A percentile compares a stretch with the other conserved stretches of the same genome.
These are phyloP conservation scores for Cladosporium velox DNA, from an alignment of 2,329 filamentous ascomycete genomes.

Conservation along the genomic window DNA sequence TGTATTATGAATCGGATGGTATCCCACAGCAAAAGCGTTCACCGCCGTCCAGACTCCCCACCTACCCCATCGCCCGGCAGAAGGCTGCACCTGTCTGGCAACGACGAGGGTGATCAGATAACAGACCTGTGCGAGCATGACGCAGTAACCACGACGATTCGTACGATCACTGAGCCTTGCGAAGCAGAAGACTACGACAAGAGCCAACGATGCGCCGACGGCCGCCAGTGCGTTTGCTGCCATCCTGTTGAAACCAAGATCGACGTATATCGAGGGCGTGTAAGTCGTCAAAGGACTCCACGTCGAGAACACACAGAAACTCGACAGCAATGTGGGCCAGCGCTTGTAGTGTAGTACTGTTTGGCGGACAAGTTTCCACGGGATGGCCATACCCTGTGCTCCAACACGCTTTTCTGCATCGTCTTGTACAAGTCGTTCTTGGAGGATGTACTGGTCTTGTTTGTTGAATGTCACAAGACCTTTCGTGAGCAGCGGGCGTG, in stretches of 20 bases:
- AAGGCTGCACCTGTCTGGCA: slow-evolving; percentile 44
- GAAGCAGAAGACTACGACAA: slow-evolving; percentile 54
- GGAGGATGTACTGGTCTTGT: slow-evolving; percentile 39
- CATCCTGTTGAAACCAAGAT: slow-evolving; percentile 49
- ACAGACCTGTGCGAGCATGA: slow-evolving; percentile 48
- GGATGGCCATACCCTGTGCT: slow-evolving; percentile 42
- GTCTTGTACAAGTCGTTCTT: slow-evolving; percentile 40
- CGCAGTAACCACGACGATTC: slow-evolving; percentile 46
- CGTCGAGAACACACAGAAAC: slow-evolving; percentile 55
- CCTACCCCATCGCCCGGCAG: slow-evolving; percentile 51
- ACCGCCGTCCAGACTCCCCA: slow-evolving; percentile 56
- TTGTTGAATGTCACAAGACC: slow-evolving; percentile 45
- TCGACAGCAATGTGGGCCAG: slow-evolving; percentile 51
- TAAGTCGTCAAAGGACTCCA: slow-evolving; percentile 57
- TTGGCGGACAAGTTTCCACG: slow-evolving; percentile 44
- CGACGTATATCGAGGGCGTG: slow-evolving; percentile 46
- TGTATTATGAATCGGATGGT: slow-evolving; percentile 56
- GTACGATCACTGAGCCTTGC: slow-evolving; percentile 51
- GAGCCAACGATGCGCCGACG: slow-evolving; percentile 45
- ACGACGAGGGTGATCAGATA: slow-evolving; percentile 51
- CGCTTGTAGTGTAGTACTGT: slow-evolving; percentile 49
- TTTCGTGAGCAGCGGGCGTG: slow-evolving; percentile 42
- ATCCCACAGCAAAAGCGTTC: slow-evolving; percentile 55
- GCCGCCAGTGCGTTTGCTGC: slow-evolving; percentile 52
- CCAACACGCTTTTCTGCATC: slow-evolving; percentile 38